A percentile compares a stretch with the other conserved stretches of the same genome.
These are phyloP conservation scores for Sclerotinia subarctica DNA, from an alignment of 2,329 filamentous ascomycete genomes.

Conservation along the genomic window DNA sequence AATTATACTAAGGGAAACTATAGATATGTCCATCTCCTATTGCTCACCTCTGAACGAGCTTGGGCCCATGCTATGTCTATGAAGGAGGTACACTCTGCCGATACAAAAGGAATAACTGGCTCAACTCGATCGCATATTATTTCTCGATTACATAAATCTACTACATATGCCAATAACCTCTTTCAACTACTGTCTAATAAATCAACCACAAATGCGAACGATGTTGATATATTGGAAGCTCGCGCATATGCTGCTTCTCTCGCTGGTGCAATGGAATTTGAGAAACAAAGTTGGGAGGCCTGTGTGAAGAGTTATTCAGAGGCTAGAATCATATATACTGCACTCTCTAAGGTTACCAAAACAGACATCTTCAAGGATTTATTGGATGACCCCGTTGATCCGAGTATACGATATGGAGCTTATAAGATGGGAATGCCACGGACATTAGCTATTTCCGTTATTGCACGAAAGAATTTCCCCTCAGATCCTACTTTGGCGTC, in stretches of 20 bases:
- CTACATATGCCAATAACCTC: conserved; percentile 65
- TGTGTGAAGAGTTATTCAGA: conserved; percentile 75
- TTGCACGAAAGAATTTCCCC: conserved; percentile 78
- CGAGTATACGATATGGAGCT: conserved; percentile 88
- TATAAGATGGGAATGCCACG: conserved; percentile 88
- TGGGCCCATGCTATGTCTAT: conserved; percentile 97
- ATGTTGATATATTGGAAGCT: conserved; percentile 76
- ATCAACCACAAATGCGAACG: conserved; percentile 59
- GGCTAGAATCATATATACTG: conserved; percentile 77
- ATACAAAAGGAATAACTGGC: conserved; percentile 75
- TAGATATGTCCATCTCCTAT: conserved; percentile 73
- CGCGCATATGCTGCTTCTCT: conserved; percentile 78
- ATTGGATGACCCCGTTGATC: conserved; percentile 81
- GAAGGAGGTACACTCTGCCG: conserved; percentile 76
- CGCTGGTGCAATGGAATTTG: conserved; percentile 74
- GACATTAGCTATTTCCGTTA: conserved; percentile 74
- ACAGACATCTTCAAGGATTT: conserved; percentile 84
- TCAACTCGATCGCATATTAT: conserved; percentile 83
- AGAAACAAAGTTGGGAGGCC: conserved; percentile 80
- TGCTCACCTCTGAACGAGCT: conserved; percentile 83
- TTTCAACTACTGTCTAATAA: conserved; percentile 63
- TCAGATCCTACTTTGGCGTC: conserved; percentile 60
- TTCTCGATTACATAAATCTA: conserved; percentile 79
- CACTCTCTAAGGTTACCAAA: conserved; percentile 62
- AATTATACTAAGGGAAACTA: conserved; percentile 22